phyloP scores from a whole-genome alignment of 805 yeast genomes.

The Teunomyces cretensis region DNA sequence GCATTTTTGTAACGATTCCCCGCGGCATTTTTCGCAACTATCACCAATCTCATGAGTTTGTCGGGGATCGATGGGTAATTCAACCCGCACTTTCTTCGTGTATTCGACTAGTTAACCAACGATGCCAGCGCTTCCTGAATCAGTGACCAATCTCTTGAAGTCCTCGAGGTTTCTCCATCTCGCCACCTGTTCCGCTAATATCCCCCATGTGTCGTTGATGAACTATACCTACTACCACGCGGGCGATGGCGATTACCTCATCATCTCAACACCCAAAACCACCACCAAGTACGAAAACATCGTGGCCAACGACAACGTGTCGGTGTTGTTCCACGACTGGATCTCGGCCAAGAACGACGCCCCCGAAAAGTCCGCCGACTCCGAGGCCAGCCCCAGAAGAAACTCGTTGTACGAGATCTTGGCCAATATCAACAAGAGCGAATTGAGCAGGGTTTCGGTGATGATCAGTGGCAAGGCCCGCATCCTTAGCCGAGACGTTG shows the following conservation, averaged over 20 bases:
- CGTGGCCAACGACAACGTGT: constrained; percentile 68
- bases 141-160: constrained; percentile 46
- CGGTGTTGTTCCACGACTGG: constrained; percentile 91
- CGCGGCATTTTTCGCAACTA: no score
- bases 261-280: constrained; percentile 67
- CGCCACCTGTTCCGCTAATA: constrained; percentile 71
- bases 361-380: not conserved
- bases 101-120: no score
- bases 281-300: constrained; percentile 79
- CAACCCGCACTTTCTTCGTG: no score
- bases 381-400: constrained; percentile 13
- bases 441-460: constrained; percentile 76
- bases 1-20: no score
- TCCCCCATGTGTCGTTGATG: constrained; percentile 91
- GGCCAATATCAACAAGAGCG: constrained; percentile 75
- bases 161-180: constrained; percentile 74
- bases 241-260: constrained; percentile 49
- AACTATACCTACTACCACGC: constrained; percentile 67
- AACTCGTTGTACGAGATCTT: constrained; percentile 47
- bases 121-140: constrained; percentile 27
- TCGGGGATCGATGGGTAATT: no score
- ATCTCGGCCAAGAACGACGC: constrained; percentile 50
- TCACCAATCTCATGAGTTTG: no score
- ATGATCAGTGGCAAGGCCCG: constrained; percentile 74
- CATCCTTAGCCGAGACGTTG: constrained; percentile 41